These are phyloP conservation scores for Sporothrix luriei DNA, from an alignment of 2,329 filamentous ascomycete species.

Conservation along the genomic window DNA sequence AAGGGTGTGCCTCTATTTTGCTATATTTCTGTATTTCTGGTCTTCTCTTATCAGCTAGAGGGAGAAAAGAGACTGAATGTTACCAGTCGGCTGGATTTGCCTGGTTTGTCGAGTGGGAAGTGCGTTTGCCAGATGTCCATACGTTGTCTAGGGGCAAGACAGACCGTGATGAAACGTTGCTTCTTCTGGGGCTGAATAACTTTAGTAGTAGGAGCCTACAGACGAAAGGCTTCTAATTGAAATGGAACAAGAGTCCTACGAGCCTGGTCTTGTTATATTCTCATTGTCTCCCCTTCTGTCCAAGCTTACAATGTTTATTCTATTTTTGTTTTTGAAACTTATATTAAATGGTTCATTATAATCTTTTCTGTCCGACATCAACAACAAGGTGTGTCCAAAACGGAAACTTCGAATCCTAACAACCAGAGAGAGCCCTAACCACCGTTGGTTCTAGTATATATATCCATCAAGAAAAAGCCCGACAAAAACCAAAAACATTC, in stretches of 20 bases:
- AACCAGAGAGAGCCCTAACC: neutral
- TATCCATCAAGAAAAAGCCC: neutral
- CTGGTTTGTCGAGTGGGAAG: neutral
- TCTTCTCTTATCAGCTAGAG: neutral
- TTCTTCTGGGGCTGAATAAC: neutral
- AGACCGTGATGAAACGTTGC: conserved; percentile 23
- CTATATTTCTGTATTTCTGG: neutral
- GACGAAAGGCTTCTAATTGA: neutral
- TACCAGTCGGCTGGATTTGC: conserved; percentile 24
- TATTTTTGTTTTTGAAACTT: neutral
- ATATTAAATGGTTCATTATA: neutral
- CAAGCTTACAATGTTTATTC: no score
- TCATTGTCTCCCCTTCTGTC: neutral
- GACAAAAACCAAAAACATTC: neutral
- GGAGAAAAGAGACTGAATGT: neutral
- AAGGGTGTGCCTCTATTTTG: neutral
- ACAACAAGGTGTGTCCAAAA: neutral
- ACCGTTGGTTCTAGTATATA: conserved; percentile 5
- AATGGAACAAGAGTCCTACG: neutral
- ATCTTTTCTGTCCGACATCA: neutral
- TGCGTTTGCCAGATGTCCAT: neutral
- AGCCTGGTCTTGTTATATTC: neutral
- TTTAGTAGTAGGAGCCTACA: neutral
- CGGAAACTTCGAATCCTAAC: neutral
- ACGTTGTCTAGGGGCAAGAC: neutral